phyloP scores from a whole-genome alignment of 2,329 filamentous ascomycete species.

The Ascochyta fabae region DNA sequence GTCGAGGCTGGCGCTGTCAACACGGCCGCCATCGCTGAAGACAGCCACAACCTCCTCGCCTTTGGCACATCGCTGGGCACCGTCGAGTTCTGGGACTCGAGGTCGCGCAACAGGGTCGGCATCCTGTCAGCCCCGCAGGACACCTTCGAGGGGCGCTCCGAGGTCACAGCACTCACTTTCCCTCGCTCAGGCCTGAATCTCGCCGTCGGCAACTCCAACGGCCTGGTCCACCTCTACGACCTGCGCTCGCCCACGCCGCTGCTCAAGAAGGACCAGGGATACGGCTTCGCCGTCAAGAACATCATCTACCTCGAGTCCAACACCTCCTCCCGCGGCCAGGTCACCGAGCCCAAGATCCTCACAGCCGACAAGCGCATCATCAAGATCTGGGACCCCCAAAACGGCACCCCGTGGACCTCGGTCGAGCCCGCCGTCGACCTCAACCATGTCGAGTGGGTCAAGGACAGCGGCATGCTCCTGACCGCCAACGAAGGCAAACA shows the following conservation, averaged over 20 bases:
- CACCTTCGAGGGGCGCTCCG: conserved; percentile 54
- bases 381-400: conserved; percentile 89
- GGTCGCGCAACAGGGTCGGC: conserved; percentile 81
- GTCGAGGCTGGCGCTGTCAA: conserved; percentile 88
- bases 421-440: conserved; percentile 95
- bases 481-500: conserved; percentile 97
- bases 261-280: conserved; percentile 93
- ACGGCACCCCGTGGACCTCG: conserved; percentile 90
- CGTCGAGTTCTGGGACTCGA: conserved; percentile 94
- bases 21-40: conserved; percentile 82
- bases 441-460: conserved; percentile 92
- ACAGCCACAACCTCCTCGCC: conserved; percentile 85
- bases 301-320: conserved; percentile 73
- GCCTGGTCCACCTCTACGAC: conserved; percentile 90
- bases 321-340: conserved; percentile 69
- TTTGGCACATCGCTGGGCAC: conserved; percentile 96
- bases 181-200: conserved; percentile 82
- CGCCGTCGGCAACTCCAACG: conserved; percentile 84
- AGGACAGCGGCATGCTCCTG: conserved; percentile 90
- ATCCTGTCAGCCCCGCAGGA: conserved; percentile 67
- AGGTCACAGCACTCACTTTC: conserved; percentile 89
- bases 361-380: conserved; percentile 95
- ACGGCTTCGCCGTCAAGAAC: conserved; percentile 90
- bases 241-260: conserved; percentile 85
- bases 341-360: conserved; percentile 74